Percentiles rank a stretch among this genome's conserved stretches.
Conservation (phyloP, 2,329 filamentous ascomycete genomes). For the Leptoxyphium fumago region DNA sequence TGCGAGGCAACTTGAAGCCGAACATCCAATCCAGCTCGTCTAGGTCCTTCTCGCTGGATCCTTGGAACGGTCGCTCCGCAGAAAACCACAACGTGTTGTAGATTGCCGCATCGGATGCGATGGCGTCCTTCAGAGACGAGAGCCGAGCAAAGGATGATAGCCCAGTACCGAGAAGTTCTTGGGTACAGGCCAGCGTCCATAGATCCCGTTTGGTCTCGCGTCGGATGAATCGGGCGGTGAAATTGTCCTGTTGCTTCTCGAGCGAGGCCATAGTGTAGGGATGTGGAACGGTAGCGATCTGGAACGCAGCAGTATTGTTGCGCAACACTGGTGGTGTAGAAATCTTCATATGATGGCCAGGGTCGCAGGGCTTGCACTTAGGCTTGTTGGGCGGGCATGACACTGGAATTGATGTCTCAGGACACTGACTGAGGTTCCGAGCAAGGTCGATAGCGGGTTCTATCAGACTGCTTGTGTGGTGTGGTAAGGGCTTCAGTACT, state of each 20-base stretch:
- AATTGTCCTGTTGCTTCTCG: constrained; percentile 27
- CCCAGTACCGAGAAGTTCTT: constrained; percentile 49
- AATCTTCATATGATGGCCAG: constrained; percentile 49
- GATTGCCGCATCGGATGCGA: constrained; percentile 52
- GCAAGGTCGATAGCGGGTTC: constrained; percentile 59
- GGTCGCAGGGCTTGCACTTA: constrained; percentile 60
- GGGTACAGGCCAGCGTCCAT: constrained; percentile 62
- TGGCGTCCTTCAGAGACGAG: constrained; percentile 63
- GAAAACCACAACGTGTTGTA: constrained; percentile 66
- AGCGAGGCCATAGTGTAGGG: constrained; percentile 71
- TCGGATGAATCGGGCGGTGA: constrained; percentile 30
- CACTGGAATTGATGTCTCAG: constrained; percentile 53
- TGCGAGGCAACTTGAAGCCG: constrained; percentile 63
- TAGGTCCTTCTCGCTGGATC: constrained; percentile 32
- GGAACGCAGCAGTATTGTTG: constrained; percentile 60
- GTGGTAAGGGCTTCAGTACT: constrained; percentile 63
- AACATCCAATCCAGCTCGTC: constrained; percentile 68
- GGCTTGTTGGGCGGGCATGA: constrained; percentile 73
- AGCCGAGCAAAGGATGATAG: constrained; percentile 51
- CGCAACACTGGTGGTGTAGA: constrained; percentile 51
- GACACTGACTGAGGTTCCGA: constrained; percentile 59
- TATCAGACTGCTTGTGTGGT: constrained; percentile 60
- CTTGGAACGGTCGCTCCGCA: constrained; percentile 43
- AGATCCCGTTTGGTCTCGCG: constrained; percentile 55
- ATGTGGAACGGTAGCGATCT: constrained; percentile 77